A percentile compares a stretch with the other conserved stretches of the same genome.
Evolutionary conservation across 163 green algal genomes (phyloP).

Genomic region (Coccomyxa subellipsoidea): DNA sequence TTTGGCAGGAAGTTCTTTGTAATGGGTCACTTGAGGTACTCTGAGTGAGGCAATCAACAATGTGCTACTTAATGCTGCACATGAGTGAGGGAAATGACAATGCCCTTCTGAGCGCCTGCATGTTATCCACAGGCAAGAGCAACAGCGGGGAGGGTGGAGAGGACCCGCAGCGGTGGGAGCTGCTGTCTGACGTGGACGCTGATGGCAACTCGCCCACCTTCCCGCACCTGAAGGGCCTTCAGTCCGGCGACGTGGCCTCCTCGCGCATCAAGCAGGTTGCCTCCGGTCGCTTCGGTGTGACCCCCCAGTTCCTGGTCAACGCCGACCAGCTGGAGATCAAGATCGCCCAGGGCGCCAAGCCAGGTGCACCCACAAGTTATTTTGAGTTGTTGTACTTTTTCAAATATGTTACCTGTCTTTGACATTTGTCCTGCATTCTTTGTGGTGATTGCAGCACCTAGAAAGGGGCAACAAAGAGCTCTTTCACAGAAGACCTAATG

Average conservation of each 20-base stretch:
- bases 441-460: neutral
- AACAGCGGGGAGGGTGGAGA: constrained; percentile 88
- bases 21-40: too few species aligned
- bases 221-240: constrained; percentile 88
- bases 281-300: constrained; percentile 96
- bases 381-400: too few species aligned
- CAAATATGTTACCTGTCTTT: neutral
- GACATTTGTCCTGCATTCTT: neutral
- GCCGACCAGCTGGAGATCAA: constrained; percentile 99
- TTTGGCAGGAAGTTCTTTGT: too few species aligned
- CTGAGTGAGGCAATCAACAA: too few species aligned
- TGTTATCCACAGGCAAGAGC: constrained; percentile 43
- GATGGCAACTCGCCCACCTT: constrained; percentile 75
- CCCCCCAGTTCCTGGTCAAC: constrained; percentile 96
- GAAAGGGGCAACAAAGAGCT: neutral
- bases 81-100: too few species aligned
- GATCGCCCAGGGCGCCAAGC: constrained; percentile 96
- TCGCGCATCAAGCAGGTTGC: constrained; percentile 97
- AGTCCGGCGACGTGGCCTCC: constrained; percentile 91
- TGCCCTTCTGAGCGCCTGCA: too few species aligned
- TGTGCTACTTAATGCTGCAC: too few species aligned
- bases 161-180: constrained; percentile 86
- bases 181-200: constrained; percentile 74
- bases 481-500: neutral
- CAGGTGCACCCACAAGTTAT: too few species aligned